Evolutionary conservation across 2,329 filamentous ascomycete genomes (phyloP), one percentile per base, ranked within the genome.

Genomic region (Talaromyces albobiverticillius): DNA sequence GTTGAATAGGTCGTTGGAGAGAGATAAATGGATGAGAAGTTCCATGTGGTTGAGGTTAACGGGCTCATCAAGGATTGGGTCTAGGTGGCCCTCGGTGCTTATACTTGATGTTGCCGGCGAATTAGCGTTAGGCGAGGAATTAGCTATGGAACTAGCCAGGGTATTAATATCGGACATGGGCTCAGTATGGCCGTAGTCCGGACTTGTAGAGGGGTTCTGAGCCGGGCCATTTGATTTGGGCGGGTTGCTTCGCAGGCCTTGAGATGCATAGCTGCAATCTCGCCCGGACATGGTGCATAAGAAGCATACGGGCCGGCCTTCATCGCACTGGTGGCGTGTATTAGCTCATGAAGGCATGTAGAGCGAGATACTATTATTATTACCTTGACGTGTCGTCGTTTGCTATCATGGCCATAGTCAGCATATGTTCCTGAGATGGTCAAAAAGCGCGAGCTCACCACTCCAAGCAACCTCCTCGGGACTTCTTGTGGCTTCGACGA

Each of bases 401-500:
- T 54, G 52, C 52, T 54, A 22, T 18, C 32, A 40, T 42, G 13
- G 36, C 10, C 20, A 32, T 13, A 14, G 46, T 54, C 40, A 54
- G 52, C 29, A n/a, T 26, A 31, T 3, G n/a, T n/a, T 18, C 22
- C n/a, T 29, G 18, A 16, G 22, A 36, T 48, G 5, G 36, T 20
- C n/a, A 34, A 16, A 25, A 16, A 7, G 16, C n/a, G 10, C 8
- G 2, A 32, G 49, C 51, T 49, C 45, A 54, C 51, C 51, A 54
- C 16, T 46, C 46, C n/a, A 54, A n/a, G 25, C 51, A 54, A 10
- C 51, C 51, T 42, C 20, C 47, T n/a, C 38, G 40, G 7, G 51
- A 54, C 47, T 54, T 54, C n/a, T 42, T 48, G 26, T 54, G 51
- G 43, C 45, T 46, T 41, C 51, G 51, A 22, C 51, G 51, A 16